phyloP scores from a whole-genome alignment of 306 rosid species.

The Pachyrhizus erosus region DNA sequence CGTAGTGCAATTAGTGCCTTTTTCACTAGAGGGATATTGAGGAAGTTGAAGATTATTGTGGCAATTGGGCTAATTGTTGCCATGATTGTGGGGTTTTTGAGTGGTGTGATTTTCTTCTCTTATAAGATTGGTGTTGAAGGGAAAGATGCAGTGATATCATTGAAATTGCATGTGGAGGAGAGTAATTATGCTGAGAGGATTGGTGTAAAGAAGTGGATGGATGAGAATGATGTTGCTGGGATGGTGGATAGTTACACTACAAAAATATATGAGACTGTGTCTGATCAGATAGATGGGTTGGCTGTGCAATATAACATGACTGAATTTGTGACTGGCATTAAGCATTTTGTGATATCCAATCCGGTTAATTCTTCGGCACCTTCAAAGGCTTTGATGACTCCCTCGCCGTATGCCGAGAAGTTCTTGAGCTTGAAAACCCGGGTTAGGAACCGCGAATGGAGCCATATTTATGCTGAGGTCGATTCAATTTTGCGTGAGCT shows the following conservation, averaged over 20 bases:
- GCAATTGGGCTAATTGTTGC: conserved; percentile 81
- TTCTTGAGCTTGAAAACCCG: conserved; percentile 73
- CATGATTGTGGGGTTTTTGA: conserved; percentile 81
- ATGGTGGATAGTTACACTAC: conserved; percentile 82
- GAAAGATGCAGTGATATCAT: conserved; percentile 84
- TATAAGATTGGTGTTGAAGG: conserved; percentile 96
- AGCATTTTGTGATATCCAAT: conserved; percentile 67
- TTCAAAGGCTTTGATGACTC: conserved; percentile 51
- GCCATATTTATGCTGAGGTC: conserved; percentile 66
- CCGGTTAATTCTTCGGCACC: conserved; percentile 59
- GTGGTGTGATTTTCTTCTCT: conserved; percentile 78
- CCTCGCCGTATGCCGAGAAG: conserved; percentile 71
- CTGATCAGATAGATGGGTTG: conserved; percentile 83
- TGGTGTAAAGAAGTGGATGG: conserved; percentile 93
- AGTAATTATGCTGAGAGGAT: conserved; percentile 86
- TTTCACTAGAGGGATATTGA: conserved; percentile 74
- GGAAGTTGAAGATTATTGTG: conserved; percentile 68
- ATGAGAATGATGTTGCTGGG: conserved; percentile 91
- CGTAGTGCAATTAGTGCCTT: conserved; percentile 69
- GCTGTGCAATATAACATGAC: conserved; percentile 91
- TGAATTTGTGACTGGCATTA: conserved; percentile 81
- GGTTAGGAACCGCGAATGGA: conserved; percentile 79
- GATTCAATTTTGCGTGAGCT: conserved; percentile 74
- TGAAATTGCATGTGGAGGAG: conserved; percentile 82
- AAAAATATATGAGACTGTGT: conserved; percentile 77